These are phyloP conservation scores for Jaminaea rosea DNA, from an alignment of 1,284 basidiomycete species.

Conservation along the genomic window DNA sequence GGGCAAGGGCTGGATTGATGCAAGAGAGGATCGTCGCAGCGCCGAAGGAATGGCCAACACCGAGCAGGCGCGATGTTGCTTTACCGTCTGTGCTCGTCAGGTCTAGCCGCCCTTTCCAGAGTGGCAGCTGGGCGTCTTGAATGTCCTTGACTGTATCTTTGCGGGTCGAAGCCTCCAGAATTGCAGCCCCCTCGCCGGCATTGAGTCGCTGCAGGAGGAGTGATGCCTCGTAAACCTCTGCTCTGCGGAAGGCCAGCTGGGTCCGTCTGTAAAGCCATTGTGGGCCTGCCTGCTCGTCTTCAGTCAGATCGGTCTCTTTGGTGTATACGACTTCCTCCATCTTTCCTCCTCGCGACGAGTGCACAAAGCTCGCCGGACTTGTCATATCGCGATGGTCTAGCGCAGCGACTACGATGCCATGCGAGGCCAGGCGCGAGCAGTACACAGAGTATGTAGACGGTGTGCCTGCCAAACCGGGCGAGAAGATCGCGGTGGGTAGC, in stretches of 20 bases:
- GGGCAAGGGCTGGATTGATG: too few relatives aligned
- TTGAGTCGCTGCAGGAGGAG: slow-evolving; percentile 15
- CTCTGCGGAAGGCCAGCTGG: slow-evolving; percentile 25
- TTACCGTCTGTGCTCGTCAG: too few relatives aligned
- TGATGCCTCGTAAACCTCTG: slow-evolving; percentile 25
- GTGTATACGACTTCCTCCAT: too few relatives aligned
- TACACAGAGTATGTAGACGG: slow-evolving; percentile 29
- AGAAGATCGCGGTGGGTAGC: slow-evolving; percentile 15
- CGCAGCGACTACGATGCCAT: slow-evolving; percentile 33
- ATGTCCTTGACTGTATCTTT: neutral
- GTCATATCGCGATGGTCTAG: slow-evolving; percentile 39
- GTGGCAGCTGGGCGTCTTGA: slow-evolving; percentile 4
- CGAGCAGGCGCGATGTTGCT: slow-evolving; percentile 19
- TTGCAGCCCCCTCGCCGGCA: slow-evolving; percentile 11
- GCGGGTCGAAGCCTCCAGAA: neutral
- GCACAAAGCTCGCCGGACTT: slow-evolving; percentile 18
- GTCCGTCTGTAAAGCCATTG: slow-evolving; percentile 8
- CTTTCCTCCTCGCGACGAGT: slow-evolving; percentile 8
- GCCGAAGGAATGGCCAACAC: slow-evolving; percentile 34
- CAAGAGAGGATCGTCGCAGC: slow-evolving; percentile 23
- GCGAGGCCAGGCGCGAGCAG: slow-evolving; percentile 20
- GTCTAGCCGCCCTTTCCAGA: slow-evolving; percentile 19
- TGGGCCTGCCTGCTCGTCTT: too few relatives aligned
- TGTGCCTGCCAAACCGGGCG: slow-evolving; percentile 34
- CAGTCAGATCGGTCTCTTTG: too few relatives aligned